Base-by-base conservation (phyloP, 176 grass and related monocot species). In the Guadua angustifolia region DNA sequence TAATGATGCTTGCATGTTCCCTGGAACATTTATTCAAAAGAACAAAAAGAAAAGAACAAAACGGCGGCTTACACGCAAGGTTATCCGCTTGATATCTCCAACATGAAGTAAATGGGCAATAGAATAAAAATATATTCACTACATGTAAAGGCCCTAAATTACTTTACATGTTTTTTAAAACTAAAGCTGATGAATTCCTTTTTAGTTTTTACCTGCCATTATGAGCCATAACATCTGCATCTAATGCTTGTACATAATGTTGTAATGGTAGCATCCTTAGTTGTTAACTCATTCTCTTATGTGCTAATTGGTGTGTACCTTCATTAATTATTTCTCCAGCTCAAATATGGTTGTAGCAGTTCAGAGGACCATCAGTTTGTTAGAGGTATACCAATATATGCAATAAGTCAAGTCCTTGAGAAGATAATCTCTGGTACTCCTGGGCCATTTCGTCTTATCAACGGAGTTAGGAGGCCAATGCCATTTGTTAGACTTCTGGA, bases 301-400 rank as follows among this genome's bases (percentile, higher is more conserved):
- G 16, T 79, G 17, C 47, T 67, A 50, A 61, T 58, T 18, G 5
- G 17, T 55, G 22, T 86, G 29, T 72, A 55, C 49, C 47, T 78
- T 59, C 13, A 18, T 71, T 15, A n/a, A 79, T 79, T 79, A 12
- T 69, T 62, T 83, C 46, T 83, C 79, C 89, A 99, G 97, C 45
- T 99, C 57, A 95, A 99, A 82, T 95, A 96, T 84, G 97, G 97
- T 50, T 88, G 88, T 74, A 95, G 93, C 75, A 94, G 73, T 52
- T 94, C 91, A 61, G 97, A 99, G 86, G 97, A 99, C 52, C 97
- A 99, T 90, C 97, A 99, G 19, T 99, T 99, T 89, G 93, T 99
- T 82, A 92, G 97, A 94, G 97, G 97, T 51, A 95, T 99, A 85
- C 97, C 97, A 7, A 99, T 94, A 82, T 99, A 92, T 86, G 93